Evolutionary conservation across 129 eudicot species (phyloP).

Genomic region (Gnaphalium uliginosum): DNA sequence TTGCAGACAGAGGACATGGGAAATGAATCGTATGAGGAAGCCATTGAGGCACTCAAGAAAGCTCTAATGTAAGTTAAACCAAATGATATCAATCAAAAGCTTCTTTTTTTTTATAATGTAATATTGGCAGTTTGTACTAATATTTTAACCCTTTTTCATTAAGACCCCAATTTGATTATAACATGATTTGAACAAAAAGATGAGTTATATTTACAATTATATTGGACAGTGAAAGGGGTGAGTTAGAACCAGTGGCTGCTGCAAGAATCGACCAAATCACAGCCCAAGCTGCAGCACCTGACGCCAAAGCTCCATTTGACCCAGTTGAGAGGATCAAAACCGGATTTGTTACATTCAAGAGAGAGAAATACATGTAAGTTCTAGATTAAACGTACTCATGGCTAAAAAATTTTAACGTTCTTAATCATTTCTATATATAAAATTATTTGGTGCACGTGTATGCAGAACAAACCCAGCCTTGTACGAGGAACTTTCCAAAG

Average conservation of each 20-base stretch:
- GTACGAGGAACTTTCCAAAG: constrained; percentile 78
- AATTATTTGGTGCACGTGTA: constrained; percentile 13
- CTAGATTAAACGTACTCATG: background rate
- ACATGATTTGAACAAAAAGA: background rate
- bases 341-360: constrained; percentile 81
- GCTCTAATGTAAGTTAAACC: constrained; percentile 58
- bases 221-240: constrained; percentile 80
- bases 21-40: constrained; percentile 69
- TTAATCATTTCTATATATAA: background rate
- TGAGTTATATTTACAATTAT: background rate
- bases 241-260: constrained; percentile 76
- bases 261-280: constrained; percentile 67
- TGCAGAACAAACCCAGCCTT: constrained; percentile 80
- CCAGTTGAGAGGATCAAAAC: constrained; percentile 74
- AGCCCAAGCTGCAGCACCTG: constrained; percentile 57
- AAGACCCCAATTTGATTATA: background rate
- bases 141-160: background rate
- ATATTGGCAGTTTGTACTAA: too few relatives aligned
- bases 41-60: constrained; percentile 78
- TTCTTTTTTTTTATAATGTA: too few relatives aligned
- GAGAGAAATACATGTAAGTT: constrained; percentile 73
- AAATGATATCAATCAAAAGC: background rate
- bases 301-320: constrained; percentile 36
- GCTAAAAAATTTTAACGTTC: background rate
- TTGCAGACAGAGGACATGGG: constrained; percentile 90